Percentiles rank a stretch among this genome's conserved stretches.
phyloP scores from a whole-genome alignment of 225 moss, liverwort and hornwort species.

The Climacium dendroides region DNA sequence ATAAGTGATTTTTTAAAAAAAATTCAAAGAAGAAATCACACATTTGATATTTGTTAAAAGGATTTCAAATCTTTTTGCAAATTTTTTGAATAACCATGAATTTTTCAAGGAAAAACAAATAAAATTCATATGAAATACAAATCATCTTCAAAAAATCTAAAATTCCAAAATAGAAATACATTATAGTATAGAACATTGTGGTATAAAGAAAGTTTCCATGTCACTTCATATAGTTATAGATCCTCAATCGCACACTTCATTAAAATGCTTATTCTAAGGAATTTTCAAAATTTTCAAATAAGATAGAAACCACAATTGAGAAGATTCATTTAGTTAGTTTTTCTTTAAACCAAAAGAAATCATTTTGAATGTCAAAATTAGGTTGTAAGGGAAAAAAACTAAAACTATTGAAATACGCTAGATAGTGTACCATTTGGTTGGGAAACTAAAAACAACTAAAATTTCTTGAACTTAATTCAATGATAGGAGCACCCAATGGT shows the following conservation, averaged over 20 bases:
- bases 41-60: neutral
- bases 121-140: neutral
- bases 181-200: neutral
- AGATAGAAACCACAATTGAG: fast-evolving
- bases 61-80: fast-evolving
- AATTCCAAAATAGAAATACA: neutral
- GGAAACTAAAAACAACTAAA: too few relatives aligned
- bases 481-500: too few relatives aligned
- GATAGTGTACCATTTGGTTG: too few relatives aligned
- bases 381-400: fast-evolving
- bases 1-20: too few relatives aligned
- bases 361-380: too few relatives aligned
- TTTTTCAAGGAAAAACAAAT: neutral
- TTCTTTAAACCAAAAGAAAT: fast-evolving
- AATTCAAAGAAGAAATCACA: neutral
- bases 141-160: neutral
- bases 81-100: fast-evolving
- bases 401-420: fast-evolving
- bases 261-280: neutral
- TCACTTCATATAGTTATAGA: neutral
- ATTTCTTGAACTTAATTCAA: neutral
- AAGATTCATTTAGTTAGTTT: neutral
- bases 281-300: too few relatives aligned
- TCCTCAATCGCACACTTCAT: neutral
- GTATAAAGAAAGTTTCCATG: fast-evolving